Evolutionary conservation across 176 grass and related monocot species (phyloP), one percentile per base, ranked within the genome.

Genomic region (Echinochloa phyllopogon): DNA sequence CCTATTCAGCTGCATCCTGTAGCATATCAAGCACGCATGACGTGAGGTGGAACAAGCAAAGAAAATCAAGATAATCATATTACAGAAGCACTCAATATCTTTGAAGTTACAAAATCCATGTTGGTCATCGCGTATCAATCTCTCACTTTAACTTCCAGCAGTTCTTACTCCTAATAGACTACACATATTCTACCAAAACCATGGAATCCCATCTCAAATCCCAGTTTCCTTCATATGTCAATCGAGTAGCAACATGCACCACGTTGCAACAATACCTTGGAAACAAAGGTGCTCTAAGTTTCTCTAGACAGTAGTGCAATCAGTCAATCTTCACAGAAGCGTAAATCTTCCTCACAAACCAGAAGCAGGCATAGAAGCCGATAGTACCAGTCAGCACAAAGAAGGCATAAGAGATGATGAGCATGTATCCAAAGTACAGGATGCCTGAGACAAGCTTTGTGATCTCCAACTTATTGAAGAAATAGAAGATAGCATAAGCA

Each of bases 341-440:
- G 59, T 94, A 94, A 72, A 94, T 94, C 76, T 92, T 92, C 72
- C 89, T 84, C 81, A 92, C 92, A 5, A 94, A 94, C 89, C 89
- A 94, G 82, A 94, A 94, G 85, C 92, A 92, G 15, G 89, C 89
- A 87, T 94, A 92, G 78, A 94, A 94, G 47, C 92, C 92, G 42
- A 94, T 89, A 10, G 92, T 90, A 76, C 93, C 89, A 39, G 93
- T 94, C 74, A 94, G 87, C 44, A 94, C 93, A 43, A 94, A 94
- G 87, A 94, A 94, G 45, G 93, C 93, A 83, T 94, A 94, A 20
- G 87, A 94, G 53, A 89, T 78, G 20, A 94, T 92, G 62, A 94
- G 79, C 92, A 94, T 94, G 87, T 94, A 94, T 39, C 92, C 92
- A 56, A 94, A 94, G 85, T 94, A 94, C 16, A 94, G 78, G 76